These are phyloP conservation scores for Colletotrichum viniferum DNA, from an alignment of 2,329 filamentous ascomycete species.

Conservation along the genomic window DNA sequence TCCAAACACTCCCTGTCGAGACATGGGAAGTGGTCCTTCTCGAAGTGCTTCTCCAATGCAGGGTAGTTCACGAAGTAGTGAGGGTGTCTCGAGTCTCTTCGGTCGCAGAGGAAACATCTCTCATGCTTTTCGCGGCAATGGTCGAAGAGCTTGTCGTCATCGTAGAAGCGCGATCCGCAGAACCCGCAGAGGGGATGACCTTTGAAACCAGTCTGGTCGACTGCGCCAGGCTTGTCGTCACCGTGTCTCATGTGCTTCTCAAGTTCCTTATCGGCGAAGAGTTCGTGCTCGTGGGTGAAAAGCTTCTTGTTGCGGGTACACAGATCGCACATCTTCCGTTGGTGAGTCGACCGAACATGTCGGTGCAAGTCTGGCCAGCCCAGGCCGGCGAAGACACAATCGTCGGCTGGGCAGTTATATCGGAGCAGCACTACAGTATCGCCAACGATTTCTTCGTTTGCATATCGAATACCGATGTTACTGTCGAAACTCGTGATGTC, in stretches of 20 bases:
- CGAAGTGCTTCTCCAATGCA: slow-evolving; percentile 84
- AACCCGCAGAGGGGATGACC: slow-evolving; percentile 95
- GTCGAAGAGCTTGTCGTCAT: slow-evolving; percentile 90
- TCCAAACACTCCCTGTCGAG: slow-evolving; percentile 86
- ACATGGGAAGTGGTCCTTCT: slow-evolving; percentile 85
- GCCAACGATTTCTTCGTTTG: slow-evolving; percentile 85
- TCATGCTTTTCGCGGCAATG: slow-evolving; percentile 96
- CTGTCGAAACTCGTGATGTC: slow-evolving; percentile 82
- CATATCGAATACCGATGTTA: slow-evolving; percentile 90
- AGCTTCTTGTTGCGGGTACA: slow-evolving; percentile 96
- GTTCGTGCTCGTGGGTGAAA: slow-evolving; percentile 95
- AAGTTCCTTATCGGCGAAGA: slow-evolving; percentile 82
- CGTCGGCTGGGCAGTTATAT: slow-evolving; percentile 90
- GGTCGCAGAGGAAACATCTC: slow-evolving; percentile 91
- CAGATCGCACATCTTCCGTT: slow-evolving; percentile 89
- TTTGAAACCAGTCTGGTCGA: slow-evolving; percentile 94
- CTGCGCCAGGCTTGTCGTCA: slow-evolving; percentile 86
- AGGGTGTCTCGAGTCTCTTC: slow-evolving; percentile 70
- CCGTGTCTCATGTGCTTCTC: slow-evolving; percentile 88
- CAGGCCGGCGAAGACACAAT: slow-evolving; percentile 81
- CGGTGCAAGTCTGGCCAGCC: slow-evolving; percentile 63
- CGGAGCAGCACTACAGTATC: slow-evolving; percentile 87
- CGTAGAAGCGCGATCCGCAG: slow-evolving; percentile 91
- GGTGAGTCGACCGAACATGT: slow-evolving; percentile 82
- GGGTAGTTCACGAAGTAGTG: slow-evolving; percentile 94